Evolutionary conservation across 345 rosid genomes (phyloP), one percentile per base, ranked within the genome.

Genomic region (Sisymbrium irio): DNA sequence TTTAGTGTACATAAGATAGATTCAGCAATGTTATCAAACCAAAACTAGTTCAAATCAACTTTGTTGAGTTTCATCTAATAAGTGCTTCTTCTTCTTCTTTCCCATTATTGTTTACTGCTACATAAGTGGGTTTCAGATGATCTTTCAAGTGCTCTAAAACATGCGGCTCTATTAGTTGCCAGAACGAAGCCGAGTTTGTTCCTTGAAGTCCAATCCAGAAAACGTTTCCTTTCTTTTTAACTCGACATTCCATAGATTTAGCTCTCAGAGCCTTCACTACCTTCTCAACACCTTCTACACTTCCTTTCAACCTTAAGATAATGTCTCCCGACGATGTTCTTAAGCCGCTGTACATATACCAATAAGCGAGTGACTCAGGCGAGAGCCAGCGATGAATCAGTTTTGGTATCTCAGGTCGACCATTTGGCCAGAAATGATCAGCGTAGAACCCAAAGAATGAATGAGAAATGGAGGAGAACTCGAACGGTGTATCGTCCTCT

Each of bases 381-480:
- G 96, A 85, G 55, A 92, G 78, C 99, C 97, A 95, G 67, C 97
- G 62, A 68, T 95, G 93, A 30, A 95, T 86, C 73, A 95, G 81
- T 82, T 92, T 95, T 1, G 99, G 97, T 62, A 91, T 82, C 81
- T 67, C 66, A 1, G 85, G 83, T 17, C 33, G 77, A 20, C 87
- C 92, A 50, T 73, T 81, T 35, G 93, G 90, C 86, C 84, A 81
- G 80, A 92, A 95, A 67, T 89, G 87, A 19, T 88, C 88, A 0
- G 88, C 97, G 55, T 85, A 90, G 79, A 95, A 95, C 30, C 82
- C 85, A 30, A 92, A 91, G 62, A 68, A 79, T 1, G 95, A 62
- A 74, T 89, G 96, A 0, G 83, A 11, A 59, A 87, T 72, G 8
- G 96, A 87, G 54, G 71, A 80, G 73, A 87, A 87, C 60, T 76